These are phyloP conservation scores for Pyrrhoderma noxium DNA, from an alignment of 1,284 basidiomycete genomes.

Conservation along the genomic window DNA sequence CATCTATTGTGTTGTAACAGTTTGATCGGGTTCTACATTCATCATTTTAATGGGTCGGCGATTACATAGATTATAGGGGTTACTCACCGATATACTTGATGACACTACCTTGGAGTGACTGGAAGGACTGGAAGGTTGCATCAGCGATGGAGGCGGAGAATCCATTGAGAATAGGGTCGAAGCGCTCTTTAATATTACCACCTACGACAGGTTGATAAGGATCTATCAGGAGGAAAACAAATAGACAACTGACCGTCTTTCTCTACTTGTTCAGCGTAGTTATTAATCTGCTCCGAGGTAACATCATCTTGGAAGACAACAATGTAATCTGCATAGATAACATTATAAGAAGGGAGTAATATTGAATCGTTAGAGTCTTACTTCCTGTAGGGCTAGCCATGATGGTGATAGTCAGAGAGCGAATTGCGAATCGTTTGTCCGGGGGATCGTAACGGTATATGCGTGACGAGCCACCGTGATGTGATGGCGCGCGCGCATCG, in stretches of 20 bases:
- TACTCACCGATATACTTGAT: constrained; percentile 48
- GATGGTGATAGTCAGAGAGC: too few species aligned
- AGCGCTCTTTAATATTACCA: constrained; percentile 36
- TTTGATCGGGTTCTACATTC: constrained; percentile 10
- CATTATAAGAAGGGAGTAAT: not conserved
- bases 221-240: not conserved
- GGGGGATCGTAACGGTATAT: too few species aligned
- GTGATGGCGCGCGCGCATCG: too few species aligned
- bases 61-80: not conserved
- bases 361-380: not conserved
- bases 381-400: too few species aligned
- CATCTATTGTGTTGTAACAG: constrained; percentile 1
- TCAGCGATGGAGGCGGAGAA: constrained; percentile 47
- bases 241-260: constrained; percentile 30
- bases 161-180: constrained; percentile 38
- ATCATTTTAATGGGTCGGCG: not conserved
- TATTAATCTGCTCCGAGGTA: constrained; percentile 36
- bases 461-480: too few species aligned
- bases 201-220: constrained; percentile 27
- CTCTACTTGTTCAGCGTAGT: constrained; percentile 35
- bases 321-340: constrained; percentile 38
- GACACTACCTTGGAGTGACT: constrained; percentile 31
- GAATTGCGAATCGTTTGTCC: too few species aligned
- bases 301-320: constrained; percentile 50
- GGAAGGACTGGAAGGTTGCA: constrained; percentile 30